phyloP scores from a whole-genome alignment of 331 rosid genomes.

The Malus hybrid region DNA sequence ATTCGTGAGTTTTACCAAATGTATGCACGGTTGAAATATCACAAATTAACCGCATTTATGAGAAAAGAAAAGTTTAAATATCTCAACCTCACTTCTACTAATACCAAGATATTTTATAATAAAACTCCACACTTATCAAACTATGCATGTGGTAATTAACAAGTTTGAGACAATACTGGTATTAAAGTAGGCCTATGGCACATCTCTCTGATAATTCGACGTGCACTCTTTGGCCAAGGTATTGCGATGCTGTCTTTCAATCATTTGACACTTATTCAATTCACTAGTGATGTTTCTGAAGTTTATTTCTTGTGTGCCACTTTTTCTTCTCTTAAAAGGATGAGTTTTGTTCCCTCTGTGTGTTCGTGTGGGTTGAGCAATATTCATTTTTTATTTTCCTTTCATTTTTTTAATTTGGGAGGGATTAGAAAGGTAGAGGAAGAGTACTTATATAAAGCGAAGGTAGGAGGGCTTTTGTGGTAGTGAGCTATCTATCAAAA shows the following conservation, averaged over 20 bases:
- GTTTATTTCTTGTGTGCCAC: neutral
- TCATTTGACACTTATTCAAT: too few species aligned
- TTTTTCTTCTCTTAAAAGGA: neutral
- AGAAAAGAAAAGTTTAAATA: too few species aligned
- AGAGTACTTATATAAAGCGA: neutral
- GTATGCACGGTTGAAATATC: neutral
- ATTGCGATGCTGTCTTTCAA: neutral
- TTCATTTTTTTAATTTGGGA: neutral
- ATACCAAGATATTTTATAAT: accelerated
- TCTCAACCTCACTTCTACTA: too few species aligned
- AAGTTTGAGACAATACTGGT: accelerated
- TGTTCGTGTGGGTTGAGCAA: neutral
- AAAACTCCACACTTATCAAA: too few species aligned
- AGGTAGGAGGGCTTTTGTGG: neutral
- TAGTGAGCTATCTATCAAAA: neutral
- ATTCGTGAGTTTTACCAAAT: neutral
- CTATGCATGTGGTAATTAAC: too few species aligned
- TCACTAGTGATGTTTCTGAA: neutral
- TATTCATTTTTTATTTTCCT: neutral
- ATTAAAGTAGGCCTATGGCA: accelerated
- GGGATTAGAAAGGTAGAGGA: neutral
- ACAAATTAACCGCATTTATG: too few species aligned
- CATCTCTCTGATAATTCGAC: too few species aligned
- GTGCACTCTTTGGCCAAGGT: neutral
- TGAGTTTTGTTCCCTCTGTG: too few species aligned